Conservation (phyloP, 495 filamentous ascomycete genomes). For the Lasiosphaeria miniovina region DNA sequence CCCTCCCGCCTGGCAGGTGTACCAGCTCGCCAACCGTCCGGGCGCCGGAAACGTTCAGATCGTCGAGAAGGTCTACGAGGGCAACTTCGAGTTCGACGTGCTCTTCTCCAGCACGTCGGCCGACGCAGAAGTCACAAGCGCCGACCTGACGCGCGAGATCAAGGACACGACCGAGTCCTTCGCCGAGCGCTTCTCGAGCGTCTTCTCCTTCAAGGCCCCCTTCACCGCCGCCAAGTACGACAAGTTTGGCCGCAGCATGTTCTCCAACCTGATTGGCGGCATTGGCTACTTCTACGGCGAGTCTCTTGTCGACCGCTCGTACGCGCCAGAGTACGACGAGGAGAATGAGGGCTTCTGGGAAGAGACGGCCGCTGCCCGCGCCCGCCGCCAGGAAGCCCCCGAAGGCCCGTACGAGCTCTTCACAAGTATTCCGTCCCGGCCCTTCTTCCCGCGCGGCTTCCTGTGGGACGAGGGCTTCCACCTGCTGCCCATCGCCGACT, state of each 20-base stretch:
- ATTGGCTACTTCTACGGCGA: constrained; percentile 94
- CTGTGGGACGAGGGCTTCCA: constrained; percentile 99
- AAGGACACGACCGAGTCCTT: constrained; percentile 63
- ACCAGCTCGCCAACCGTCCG: constrained; percentile 68
- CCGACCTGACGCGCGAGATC: constrained; percentile 68
- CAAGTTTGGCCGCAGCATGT: constrained; percentile 81
- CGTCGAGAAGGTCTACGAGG: constrained; percentile 90
- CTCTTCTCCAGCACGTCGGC: constrained; percentile 82
- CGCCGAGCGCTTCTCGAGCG: constrained; percentile 65
- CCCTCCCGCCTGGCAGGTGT: constrained; percentile 83
- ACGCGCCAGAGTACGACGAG: constrained; percentile 87
- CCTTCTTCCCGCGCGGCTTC: constrained; percentile 96
- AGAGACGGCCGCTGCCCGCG: constrained; percentile 71
- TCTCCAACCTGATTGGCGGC: constrained; percentile 91
- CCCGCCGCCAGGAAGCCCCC: constrained; percentile 57
- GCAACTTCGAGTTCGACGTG: constrained; percentile 90
- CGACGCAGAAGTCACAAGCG: constrained; percentile 54
- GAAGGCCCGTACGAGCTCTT: constrained; percentile 90
- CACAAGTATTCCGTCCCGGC: constrained; percentile 86
- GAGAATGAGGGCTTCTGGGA: constrained; percentile 98
- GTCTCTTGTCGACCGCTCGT: constrained; percentile 82
- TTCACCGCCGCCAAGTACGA: constrained; percentile 71
- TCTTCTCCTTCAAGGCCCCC: constrained; percentile 72
- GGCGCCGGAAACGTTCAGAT: constrained; percentile 79
- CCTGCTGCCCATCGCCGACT: constrained; percentile 85